A percentile compares a stretch with the other conserved stretches of the same genome.
Evolutionary conservation across 2,329 filamentous ascomycete genomes (phyloP).

Genomic region (Sarocladiaceae sp.): DNA sequence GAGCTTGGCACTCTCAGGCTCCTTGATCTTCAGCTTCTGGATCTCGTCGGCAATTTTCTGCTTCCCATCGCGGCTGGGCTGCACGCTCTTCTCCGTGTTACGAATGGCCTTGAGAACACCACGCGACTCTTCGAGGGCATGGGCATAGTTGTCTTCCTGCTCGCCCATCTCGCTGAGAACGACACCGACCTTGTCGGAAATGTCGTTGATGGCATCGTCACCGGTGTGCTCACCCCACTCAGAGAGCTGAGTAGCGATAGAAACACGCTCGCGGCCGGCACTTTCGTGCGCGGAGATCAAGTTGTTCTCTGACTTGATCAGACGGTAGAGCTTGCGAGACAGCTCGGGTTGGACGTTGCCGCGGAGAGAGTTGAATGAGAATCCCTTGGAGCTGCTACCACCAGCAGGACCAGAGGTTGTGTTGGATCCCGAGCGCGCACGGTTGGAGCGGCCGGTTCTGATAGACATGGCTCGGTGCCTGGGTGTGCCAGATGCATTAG

Average conservation of each 20-base stretch:
- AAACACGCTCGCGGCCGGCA: conserved; percentile 77
- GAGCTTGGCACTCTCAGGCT: conserved; percentile 77
- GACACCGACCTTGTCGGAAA: conserved; percentile 94
- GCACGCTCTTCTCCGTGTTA: conserved; percentile 92
- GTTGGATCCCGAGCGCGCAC: conserved; percentile 27
- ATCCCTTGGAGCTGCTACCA: conserved; percentile 56
- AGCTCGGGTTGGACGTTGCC: conserved; percentile 83
- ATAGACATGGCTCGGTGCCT: conserved; percentile 74
- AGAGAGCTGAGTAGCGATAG: conserved; percentile 84
- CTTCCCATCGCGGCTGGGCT: conserved; percentile 85
- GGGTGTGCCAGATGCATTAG: conserved; percentile 22
- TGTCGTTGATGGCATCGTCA: conserved; percentile 81
- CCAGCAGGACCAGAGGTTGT: too few species aligned
- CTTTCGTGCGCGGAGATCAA: conserved; percentile 80
- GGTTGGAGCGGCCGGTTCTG: conserved; percentile 56
- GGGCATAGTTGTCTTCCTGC: conserved; percentile 85
- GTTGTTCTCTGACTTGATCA: conserved; percentile 94
- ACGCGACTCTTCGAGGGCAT: conserved; percentile 81
- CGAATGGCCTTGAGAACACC: conserved; percentile 83
- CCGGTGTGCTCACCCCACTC: conserved; percentile 94
- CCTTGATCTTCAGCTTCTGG: conserved; percentile 84
- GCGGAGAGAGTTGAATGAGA: conserved; percentile 82
- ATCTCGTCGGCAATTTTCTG: conserved; percentile 90
- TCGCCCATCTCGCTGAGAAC: conserved; percentile 89
- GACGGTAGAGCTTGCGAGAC: conserved; percentile 79